Evolutionary conservation across 306 rosid genomes (phyloP).

Genomic region (Glycine tomentella): DNA sequence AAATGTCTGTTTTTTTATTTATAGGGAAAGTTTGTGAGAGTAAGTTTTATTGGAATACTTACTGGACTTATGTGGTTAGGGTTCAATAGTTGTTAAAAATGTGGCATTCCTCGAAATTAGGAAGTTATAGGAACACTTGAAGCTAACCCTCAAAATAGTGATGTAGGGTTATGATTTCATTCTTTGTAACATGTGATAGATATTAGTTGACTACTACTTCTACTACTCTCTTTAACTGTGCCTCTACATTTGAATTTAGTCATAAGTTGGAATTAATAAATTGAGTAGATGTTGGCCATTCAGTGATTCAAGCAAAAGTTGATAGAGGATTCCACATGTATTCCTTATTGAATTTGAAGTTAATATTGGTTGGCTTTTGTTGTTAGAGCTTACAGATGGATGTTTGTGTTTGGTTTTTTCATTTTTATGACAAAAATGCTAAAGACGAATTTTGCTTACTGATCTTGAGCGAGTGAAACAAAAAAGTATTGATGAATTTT

Average conservation of each 20-base stretch:
- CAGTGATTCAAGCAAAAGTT: not conserved
- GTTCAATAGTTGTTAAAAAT: constrained; percentile 13
- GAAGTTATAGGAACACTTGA: constrained; percentile 11
- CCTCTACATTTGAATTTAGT: constrained; percentile 16
- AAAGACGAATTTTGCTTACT: not conserved
- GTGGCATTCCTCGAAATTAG: constrained; percentile 27
- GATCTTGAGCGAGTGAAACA: constrained; percentile 9
- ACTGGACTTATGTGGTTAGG: constrained; percentile 29
- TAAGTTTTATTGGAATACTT: not conserved
- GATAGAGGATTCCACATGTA: not conserved
- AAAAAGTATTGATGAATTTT: constrained; percentile 13
- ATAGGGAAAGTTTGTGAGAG: constrained; percentile 5
- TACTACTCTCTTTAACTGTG: constrained; percentile 10
- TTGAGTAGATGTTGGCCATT: not conserved
- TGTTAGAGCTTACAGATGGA: not conserved
- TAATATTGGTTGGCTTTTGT: not conserved
- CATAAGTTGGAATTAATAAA: constrained; percentile 3
- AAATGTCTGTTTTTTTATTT: not conserved
- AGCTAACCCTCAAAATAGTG: too few species aligned
- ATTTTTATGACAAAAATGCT: not conserved
- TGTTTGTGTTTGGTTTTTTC: not conserved
- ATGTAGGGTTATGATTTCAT: constrained; percentile 16
- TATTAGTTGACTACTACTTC: not conserved
- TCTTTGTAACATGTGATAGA: constrained; percentile 8
- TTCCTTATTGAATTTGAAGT: not conserved